Percentiles rank a stretch among this genome's conserved stretches.
phyloP scores from a whole-genome alignment of 2,329 filamentous ascomycete genomes.

The Pseudonectria foliicola region DNA sequence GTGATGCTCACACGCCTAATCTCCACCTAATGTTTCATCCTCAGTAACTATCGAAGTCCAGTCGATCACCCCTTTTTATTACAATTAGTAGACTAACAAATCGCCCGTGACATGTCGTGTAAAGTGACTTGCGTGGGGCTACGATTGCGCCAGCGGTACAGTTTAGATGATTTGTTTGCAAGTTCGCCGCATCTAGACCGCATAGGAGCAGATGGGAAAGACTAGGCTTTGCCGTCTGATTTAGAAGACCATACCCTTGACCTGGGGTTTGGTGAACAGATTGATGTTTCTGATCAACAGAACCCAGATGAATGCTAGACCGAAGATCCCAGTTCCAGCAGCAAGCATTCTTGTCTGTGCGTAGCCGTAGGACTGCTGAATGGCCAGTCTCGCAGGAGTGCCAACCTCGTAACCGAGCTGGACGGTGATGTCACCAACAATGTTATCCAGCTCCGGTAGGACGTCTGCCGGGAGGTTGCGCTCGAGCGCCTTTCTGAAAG shows the following conservation, averaged over 20 bases:
- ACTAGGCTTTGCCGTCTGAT: too few species aligned
- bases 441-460: constrained; percentile 31
- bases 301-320: constrained; percentile 13
- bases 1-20: too few species aligned
- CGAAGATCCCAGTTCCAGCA: constrained; percentile 20
- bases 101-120: too few species aligned
- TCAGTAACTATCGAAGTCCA: too few species aligned
- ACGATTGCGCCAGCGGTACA: too few species aligned
- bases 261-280: constrained; percentile 13
- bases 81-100: too few species aligned
- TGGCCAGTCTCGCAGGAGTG: constrained; percentile 31
- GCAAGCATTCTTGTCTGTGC: constrained; percentile 33
- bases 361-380: constrained; percentile 38
- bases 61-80: too few species aligned
- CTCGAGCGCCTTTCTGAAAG: constrained; percentile 25
- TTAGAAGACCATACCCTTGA: constrained; percentile 18
- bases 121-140: too few species aligned
- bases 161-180: too few species aligned
- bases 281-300: constrained; percentile 20
- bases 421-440: constrained; percentile 26
- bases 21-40: too few species aligned
- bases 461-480: constrained; percentile 28
- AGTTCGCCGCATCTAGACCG: too few species aligned
- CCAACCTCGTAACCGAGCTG: constrained; percentile 33
- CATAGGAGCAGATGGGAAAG: too few species aligned